These are phyloP conservation scores for Antitrichia curtipendula DNA, from an alignment of 225 moss, liverwort and hornwort species.

Conservation along the genomic window DNA sequence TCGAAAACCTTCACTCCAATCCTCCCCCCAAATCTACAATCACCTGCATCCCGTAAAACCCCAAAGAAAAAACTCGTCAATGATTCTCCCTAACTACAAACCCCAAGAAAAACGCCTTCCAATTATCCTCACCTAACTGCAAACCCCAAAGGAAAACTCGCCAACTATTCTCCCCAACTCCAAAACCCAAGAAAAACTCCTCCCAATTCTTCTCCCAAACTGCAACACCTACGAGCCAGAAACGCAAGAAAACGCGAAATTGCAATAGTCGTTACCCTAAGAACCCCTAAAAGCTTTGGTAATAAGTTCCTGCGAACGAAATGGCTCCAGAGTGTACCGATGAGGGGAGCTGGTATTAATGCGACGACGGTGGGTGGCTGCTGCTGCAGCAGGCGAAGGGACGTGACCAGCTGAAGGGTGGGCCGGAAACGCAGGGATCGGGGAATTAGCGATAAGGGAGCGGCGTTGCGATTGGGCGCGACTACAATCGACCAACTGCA, in stretches of 20 bases:
- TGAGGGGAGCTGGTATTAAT: not conserved
- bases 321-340: not conserved
- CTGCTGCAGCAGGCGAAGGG: not conserved
- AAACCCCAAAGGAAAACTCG: not conserved
- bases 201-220: not conserved
- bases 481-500: not conserved
- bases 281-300: not conserved
- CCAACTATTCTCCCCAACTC: not conserved
- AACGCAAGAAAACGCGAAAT: not conserved
- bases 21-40: not conserved
- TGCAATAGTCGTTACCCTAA: not conserved
- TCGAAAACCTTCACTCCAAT: not conserved
- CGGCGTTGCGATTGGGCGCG: not conserved
- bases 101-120: not conserved
- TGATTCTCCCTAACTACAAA: not conserved
- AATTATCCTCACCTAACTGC: not conserved
- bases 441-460: slow-evolving; percentile 13
- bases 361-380: not conserved
- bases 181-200: not conserved
- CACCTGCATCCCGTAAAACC: not conserved
- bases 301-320: not conserved
- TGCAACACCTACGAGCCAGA: too few relatives aligned
- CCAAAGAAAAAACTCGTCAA: not conserved
- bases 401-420: not conserved
- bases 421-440: not conserved